These are phyloP conservation scores for Aspergillus amoenus DNA, from an alignment of 2,329 filamentous ascomycete species.

Conservation along the genomic window DNA sequence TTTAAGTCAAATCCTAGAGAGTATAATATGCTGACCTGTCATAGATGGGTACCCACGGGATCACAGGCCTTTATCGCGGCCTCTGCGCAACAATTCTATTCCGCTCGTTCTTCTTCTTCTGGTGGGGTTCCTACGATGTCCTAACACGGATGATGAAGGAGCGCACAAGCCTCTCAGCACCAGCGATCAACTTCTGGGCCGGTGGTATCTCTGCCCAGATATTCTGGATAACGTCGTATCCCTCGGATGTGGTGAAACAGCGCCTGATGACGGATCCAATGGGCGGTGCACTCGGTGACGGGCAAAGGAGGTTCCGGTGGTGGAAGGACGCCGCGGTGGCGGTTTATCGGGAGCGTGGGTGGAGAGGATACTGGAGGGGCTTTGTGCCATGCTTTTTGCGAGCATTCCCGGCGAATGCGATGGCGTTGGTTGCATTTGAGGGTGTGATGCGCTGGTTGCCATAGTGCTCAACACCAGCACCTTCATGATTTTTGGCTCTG, in stretches of 20 bases:
- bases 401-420: slow-evolving; percentile 93
- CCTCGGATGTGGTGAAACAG: slow-evolving; percentile 92
- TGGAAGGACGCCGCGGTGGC: slow-evolving; percentile 80
- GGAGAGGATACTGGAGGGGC: slow-evolving; percentile 83
- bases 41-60: slow-evolving; percentile 62
- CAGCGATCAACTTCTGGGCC: slow-evolving; percentile 94
- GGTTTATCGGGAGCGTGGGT: slow-evolving; percentile 74
- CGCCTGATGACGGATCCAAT: slow-evolving; percentile 94
- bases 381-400: slow-evolving; percentile 91
- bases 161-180: slow-evolving; percentile 69
- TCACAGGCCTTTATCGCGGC: slow-evolving; percentile 81
- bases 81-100: slow-evolving; percentile 83
- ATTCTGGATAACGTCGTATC: slow-evolving; percentile 92
- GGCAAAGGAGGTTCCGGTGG: slow-evolving; percentile 64
- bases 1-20: neutral
- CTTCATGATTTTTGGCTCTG: neutral
- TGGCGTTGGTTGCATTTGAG: slow-evolving; percentile 91
- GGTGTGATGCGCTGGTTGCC: slow-evolving; percentile 70
- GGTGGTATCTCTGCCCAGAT: slow-evolving; percentile 89
- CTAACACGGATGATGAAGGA: slow-evolving; percentile 68
- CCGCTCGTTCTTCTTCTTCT: slow-evolving; percentile 92
- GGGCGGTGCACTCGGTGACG: slow-evolving; percentile 67
- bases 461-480: slow-evolving; percentile 17
- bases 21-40: neutral
- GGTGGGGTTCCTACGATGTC: slow-evolving; percentile 95